Evolutionary conservation across 306 rosid genomes (phyloP).

Genomic region (Alnus glutinosa): DNA sequence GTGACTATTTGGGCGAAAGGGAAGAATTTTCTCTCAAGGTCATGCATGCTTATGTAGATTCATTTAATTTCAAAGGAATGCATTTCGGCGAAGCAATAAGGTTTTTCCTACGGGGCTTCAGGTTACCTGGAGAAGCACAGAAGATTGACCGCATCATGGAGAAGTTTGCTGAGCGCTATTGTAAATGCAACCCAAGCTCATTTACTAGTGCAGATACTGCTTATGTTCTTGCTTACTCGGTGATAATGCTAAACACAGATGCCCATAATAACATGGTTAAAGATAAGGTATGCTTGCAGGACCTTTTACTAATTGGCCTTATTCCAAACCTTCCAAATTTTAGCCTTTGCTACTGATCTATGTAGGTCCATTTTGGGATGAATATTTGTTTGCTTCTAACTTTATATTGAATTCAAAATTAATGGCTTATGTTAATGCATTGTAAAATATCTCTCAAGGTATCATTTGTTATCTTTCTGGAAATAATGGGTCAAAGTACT

Average conservation of each 20-base stretch:
- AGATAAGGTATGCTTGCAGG: slow-evolving; percentile 72
- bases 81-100: slow-evolving; percentile 95
- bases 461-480: slow-evolving; percentile 15
- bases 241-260: slow-evolving; percentile 97
- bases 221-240: slow-evolving; percentile 97
- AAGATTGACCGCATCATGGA: slow-evolving; percentile 99
- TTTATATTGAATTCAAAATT: background rate
- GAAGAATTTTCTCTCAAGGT: slow-evolving; percentile 93
- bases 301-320: slow-evolving; percentile 26
- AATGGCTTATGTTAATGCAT: background rate
- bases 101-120: slow-evolving; percentile 95
- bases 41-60: slow-evolving; percentile 99
- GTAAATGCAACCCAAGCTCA: slow-evolving; percentile 93
- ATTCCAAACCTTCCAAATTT: slow-evolving; percentile 12
- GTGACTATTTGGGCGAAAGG: slow-evolving; percentile 98
- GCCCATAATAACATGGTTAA: slow-evolving; percentile 98
- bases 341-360: slow-evolving; percentile 3
- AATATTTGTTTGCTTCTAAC: background rate
- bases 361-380: background rate
- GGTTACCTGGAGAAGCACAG: slow-evolving; percentile 99
- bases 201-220: slow-evolving; percentile 99
- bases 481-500: background rate
- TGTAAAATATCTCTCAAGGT: slow-evolving; percentile 7
- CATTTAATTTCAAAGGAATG: slow-evolving; percentile 84
- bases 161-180: slow-evolving; percentile 99